A percentile compares a stretch with the other conserved stretches of the same genome.
Evolutionary conservation across 768 basidiomycete genomes (phyloP).

Genomic region (Suillus discolor): DNA sequence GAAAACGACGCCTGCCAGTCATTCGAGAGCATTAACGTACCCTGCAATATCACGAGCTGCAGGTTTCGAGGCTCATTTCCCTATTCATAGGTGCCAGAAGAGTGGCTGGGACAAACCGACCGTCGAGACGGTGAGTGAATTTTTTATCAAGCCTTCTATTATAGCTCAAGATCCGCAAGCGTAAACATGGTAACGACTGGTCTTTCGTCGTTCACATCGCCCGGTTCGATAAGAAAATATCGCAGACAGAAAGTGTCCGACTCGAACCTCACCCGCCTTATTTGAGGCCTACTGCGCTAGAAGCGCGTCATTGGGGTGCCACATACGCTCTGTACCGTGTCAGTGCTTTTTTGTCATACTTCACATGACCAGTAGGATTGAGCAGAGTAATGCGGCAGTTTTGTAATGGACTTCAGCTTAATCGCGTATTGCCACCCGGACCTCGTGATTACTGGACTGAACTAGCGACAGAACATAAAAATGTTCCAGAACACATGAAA

Average conservation of each 20-base stretch:
- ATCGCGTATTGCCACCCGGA: constrained; percentile 77
- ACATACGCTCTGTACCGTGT: constrained; percentile 88
- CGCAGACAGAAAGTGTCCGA: constrained; percentile 66
- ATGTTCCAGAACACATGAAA: constrained; percentile 63
- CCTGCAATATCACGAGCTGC: not conserved
- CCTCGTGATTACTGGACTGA: constrained; percentile 89
- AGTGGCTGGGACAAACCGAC: constrained; percentile 84
- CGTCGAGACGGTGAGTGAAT: constrained; percentile 66
- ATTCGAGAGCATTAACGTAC: not conserved
- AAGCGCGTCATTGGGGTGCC: constrained; percentile 92
- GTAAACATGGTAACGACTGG: constrained; percentile 50
- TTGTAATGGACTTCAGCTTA: constrained; percentile 73
- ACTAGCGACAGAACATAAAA: constrained; percentile 70
- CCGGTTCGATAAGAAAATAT: constrained; percentile 69
- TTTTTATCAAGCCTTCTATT: not conserved
- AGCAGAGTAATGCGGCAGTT: constrained; percentile 49
- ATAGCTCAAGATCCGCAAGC: constrained; percentile 35
- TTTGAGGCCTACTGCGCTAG: constrained; percentile 62
- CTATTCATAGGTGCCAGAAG: constrained; percentile 74
- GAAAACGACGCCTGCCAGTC: not conserved
- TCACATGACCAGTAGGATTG: constrained; percentile 1
- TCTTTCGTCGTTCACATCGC: constrained; percentile 72
- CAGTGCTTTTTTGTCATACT: constrained; percentile 37
- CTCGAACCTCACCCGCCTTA: constrained; percentile 77
- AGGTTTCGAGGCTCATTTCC: not conserved